phyloP scores from a whole-genome alignment of 345 rosid genomes.

The Brassica nigra region DNA sequence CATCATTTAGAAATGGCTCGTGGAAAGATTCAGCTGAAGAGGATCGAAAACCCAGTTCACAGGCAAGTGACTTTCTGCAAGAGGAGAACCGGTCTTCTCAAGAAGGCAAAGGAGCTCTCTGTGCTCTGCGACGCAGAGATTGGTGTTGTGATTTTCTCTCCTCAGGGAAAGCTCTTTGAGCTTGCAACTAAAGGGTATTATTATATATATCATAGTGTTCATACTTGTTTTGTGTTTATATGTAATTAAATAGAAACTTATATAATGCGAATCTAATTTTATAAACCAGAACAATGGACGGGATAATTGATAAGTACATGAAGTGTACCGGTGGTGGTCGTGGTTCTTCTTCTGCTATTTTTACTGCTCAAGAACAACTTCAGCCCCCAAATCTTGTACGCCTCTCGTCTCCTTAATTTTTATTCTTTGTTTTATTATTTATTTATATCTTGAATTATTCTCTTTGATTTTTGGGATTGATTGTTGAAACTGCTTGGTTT shows the following conservation, averaged over 20 bases:
- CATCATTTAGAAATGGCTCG: conserved; percentile 58
- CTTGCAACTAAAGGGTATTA: conserved; percentile 79
- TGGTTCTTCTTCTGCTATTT: conserved; percentile 43
- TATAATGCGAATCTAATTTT: conserved; percentile 3
- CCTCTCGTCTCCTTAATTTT: background rate
- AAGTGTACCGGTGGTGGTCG: conserved; percentile 42
- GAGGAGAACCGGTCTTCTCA: conserved; percentile 86
- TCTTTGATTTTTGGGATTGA: background rate
- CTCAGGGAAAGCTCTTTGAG: conserved; percentile 84
- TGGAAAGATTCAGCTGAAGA: conserved; percentile 86
- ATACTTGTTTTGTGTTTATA: background rate
- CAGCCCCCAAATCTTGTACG: conserved; percentile 42
- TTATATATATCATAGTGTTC: background rate
- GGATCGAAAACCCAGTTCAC: conserved; percentile 86
- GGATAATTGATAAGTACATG: conserved; percentile 30
- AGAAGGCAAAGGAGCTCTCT: conserved; percentile 95
- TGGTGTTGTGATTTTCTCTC: conserved; percentile 72
- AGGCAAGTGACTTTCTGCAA: conserved; percentile 96
- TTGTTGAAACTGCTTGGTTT: background rate
- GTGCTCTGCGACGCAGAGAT: conserved; percentile 94
- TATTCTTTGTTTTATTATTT: background rate
- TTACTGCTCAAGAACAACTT: conserved; percentile 41
- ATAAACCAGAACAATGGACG: conserved; percentile 55
- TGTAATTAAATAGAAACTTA: background rate
- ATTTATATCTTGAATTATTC: background rate